phyloP scores from a whole-genome alignment of 306 rosid species.

The Trichosanthes truncata region DNA sequence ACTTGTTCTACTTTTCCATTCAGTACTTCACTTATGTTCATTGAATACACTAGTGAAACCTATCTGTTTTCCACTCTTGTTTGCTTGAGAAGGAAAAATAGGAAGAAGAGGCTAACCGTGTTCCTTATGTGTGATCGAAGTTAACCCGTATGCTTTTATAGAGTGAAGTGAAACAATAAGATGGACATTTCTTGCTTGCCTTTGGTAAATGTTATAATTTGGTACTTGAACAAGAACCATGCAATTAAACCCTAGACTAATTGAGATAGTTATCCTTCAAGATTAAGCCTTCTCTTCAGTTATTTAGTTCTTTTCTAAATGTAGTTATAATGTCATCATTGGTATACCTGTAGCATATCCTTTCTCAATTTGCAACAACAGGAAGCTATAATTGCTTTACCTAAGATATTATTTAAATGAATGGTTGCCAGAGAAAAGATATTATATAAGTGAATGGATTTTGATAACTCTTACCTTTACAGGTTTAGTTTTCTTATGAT shows the following conservation, averaged over 20 bases:
- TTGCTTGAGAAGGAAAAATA: background rate
- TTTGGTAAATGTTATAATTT: background rate
- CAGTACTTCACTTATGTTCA: background rate
- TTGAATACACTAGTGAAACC: background rate
- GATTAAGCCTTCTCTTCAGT: background rate
- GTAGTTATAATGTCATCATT: background rate
- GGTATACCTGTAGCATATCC: background rate
- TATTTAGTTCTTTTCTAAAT: background rate
- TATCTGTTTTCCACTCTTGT: background rate
- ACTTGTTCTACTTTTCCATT: background rate
- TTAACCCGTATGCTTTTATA: background rate
- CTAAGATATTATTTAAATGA: background rate
- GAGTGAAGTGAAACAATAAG: background rate
- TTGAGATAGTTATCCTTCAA: background rate
- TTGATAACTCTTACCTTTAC: background rate
- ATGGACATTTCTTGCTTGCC: background rate
- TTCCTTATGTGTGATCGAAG: background rate
- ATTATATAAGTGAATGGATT: background rate
- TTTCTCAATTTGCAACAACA: background rate
- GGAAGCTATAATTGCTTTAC: background rate
- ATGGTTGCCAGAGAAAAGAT: background rate
- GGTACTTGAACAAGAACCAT: background rate
- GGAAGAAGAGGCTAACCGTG: background rate
- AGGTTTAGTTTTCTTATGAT: background rate
- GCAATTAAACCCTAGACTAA: background rate